phyloP scores from a whole-genome alignment of 2,329 filamentous ascomycete species.

The Alternaria sp. region DNA sequence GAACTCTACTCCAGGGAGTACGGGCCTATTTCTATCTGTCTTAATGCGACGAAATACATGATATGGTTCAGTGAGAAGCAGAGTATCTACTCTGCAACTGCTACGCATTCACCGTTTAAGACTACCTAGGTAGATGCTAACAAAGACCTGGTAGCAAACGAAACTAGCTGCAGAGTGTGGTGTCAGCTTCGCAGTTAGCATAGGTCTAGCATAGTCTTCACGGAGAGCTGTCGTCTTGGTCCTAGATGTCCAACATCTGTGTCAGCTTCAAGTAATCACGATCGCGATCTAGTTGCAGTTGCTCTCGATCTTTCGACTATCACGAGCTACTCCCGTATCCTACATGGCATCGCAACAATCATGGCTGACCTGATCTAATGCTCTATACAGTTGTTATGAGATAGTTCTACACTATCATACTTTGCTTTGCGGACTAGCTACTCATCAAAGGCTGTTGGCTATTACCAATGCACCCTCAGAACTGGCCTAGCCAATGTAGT shows the following conservation, averaged over 20 bases:
- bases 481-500: conserved; percentile 46
- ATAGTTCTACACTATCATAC: conserved; percentile 50
- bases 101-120: conserved; percentile 54
- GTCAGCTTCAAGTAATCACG: conserved; percentile 41
- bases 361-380: conserved; percentile 51
- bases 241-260: conserved; percentile 39
- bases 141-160: conserved; percentile 21
- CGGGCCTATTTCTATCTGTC: conserved; percentile 45
- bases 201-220: conserved; percentile 54
- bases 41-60: conserved; percentile 56
- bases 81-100: conserved; percentile 55
- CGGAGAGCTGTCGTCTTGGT: conserved; percentile 50
- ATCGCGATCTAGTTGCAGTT: conserved; percentile 27
- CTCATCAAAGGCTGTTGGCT: conserved; percentile 40
- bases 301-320: conserved; percentile 33
- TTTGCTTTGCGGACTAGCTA: conserved; percentile 45
- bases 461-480: conserved; percentile 43
- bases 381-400: conserved; percentile 52
- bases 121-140: conserved; percentile 18
- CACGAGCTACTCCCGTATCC: conserved; percentile 44
- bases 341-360: conserved; percentile 47
- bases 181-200: conserved; percentile 52
- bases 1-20: no score
- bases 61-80: conserved; percentile 58
- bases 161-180: conserved; percentile 50